Base-by-base conservation (phyloP, 768 basidiomycete species). In the Serendipita vermifera region DNA sequence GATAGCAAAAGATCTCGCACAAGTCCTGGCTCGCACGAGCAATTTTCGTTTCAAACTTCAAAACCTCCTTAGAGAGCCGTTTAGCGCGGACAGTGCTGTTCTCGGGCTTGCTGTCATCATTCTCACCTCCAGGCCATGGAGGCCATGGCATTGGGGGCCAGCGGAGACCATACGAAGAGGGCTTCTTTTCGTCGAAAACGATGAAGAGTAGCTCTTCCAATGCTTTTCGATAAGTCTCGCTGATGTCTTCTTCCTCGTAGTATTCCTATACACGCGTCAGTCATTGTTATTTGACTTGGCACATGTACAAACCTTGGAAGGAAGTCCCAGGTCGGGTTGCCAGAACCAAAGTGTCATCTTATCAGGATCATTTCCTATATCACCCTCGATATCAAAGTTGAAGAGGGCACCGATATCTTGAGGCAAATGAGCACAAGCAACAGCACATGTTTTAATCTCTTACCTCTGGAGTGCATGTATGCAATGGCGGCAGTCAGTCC, bases 391-490 rank as follows among this genome's bases (percentile, higher is more conserved):
- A n/a, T 72, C 73, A 61, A 91, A 85, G n/a, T 75, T 72, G 63
- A 97, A 87, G 11, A 97, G 68, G 1, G 79, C 84, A 17, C 77
- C 77, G 58, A 94, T 77, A 39, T 82, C 91, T 93, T 60, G 11
- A n/a, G 27, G 55, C 7, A 48, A 26, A 26, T 57, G 15, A 38
- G 55, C 24, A 64, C 38, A 31, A 53, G 17, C 5, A 38, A 7
- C 38, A 36, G 14, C 4, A 33, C 27, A 53, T 38, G 33, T 53
- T 55, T 20, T 5, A 33, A 46, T 17, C 35, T 33, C 74, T 61
- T 60, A 84, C 91, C 89, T 71, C 81, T 75, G 22, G 93, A 88
- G 66, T 97, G 92, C 54, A 94, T 73, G 67, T 79, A 96, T 5
- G 88, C 82, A 40, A 96, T 67, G 0, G 88, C 83, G 38, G 85